Conservation (phyloP, 768 basidiomycete genomes). For the Termitomyces sp. region DNA sequence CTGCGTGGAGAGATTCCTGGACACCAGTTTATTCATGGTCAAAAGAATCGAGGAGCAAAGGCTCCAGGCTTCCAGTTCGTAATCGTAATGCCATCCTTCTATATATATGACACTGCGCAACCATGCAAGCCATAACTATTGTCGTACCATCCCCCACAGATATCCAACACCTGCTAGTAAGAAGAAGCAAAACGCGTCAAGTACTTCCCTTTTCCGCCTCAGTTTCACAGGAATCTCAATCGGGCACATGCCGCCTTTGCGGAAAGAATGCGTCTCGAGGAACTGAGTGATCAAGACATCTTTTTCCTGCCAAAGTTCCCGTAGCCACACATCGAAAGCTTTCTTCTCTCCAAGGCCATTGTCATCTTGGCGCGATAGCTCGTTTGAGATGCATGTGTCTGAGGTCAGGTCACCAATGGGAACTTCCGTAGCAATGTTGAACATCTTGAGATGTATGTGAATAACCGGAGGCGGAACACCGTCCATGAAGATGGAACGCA, state of each 20-base stretch:
- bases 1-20: slow-evolving; percentile 90
- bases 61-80: slow-evolving; percentile 14
- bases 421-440: slow-evolving; percentile 58
- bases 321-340: slow-evolving; percentile 79
- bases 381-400: slow-evolving; percentile 19
- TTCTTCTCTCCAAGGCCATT: slow-evolving; percentile 58
- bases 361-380: slow-evolving; percentile 27
- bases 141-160: slow-evolving; percentile 37
- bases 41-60: slow-evolving; percentile 52
- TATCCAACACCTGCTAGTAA: slow-evolving; percentile 48
- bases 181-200: slow-evolving; percentile 70
- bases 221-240: slow-evolving; percentile 59
- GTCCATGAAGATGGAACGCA: slow-evolving; percentile 82
- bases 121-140: slow-evolving; percentile 12
- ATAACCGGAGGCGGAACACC: slow-evolving; percentile 78
- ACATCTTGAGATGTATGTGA: slow-evolving; percentile 82
- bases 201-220: slow-evolving; percentile 45
- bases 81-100: neutral
- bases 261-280: slow-evolving; percentile 46
- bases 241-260: slow-evolving; percentile 15
- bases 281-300: slow-evolving; percentile 73
- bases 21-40: slow-evolving; percentile 80
- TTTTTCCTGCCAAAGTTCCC: slow-evolving; percentile 79
- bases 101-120: neutral
- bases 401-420: slow-evolving; percentile 61